These are phyloP conservation scores for Mycena indigotica DNA, from an alignment of 768 basidiomycete genomes.

Conservation along the genomic window DNA sequence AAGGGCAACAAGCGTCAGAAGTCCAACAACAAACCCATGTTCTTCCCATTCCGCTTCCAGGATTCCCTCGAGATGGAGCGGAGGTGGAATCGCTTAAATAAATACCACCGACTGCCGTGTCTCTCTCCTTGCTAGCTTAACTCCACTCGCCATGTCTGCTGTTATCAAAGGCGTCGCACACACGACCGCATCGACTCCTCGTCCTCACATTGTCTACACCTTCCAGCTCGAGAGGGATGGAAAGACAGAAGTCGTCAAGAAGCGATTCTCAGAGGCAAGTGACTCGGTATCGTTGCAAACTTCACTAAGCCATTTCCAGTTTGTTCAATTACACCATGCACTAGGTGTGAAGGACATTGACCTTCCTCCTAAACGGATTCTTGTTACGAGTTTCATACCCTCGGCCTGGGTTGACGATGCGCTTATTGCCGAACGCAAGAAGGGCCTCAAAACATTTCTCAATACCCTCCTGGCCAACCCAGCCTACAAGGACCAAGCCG, in stretches of 20 bases:
- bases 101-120: not conserved
- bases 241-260: constrained; percentile 28
- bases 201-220: constrained; percentile 50
- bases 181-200: constrained; percentile 50
- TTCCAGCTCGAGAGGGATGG: constrained; percentile 39
- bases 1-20: not conserved
- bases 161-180: constrained; percentile 41
- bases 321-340: constrained; percentile 33
- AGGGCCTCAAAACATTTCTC: constrained; percentile 37
- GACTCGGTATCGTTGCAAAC: not conserved
- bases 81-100: not conserved
- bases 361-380: constrained; percentile 46
- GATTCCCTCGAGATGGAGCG: not conserved
- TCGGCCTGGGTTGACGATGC: constrained; percentile 48
- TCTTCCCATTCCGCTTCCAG: not conserved
- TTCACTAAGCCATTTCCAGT: constrained; percentile 25
- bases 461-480: constrained; percentile 39
- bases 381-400: constrained; percentile 45
- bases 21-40: not conserved
- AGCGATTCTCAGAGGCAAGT: constrained; percentile 49
- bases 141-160: not conserved
- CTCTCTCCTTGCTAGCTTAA: not conserved
- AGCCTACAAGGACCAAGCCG: constrained; percentile 36
- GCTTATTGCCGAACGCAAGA: constrained; percentile 43
- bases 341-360: constrained; percentile 25